Base-by-base conservation (phyloP, 2,329 filamentous ascomycete genomes). In the Emmonsia crescens region DNA sequence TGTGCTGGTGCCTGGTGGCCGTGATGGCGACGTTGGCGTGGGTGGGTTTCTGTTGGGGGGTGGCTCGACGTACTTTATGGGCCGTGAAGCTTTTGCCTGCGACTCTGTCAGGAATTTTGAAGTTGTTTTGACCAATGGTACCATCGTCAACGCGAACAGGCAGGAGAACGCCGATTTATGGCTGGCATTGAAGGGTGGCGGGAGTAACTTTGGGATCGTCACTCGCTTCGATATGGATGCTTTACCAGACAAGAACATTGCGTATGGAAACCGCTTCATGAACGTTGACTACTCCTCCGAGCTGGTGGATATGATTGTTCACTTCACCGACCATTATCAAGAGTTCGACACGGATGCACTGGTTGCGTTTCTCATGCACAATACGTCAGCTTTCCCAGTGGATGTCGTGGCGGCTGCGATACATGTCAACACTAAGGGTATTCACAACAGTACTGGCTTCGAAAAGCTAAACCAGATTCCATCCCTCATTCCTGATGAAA, bases 41-140 rank as follows among this genome's bases (percentile, higher is more conserved):
- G 72, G 69, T 0, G 75, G 74, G 5, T 66, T 75, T 1, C 67
- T 68, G 2, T 63, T 75, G 2, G 74, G 74, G 38, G 74, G 74
- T 56, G 56, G 56, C 24, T 44, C 38, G 33, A 16, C 56, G 21
- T 58, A 24, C 21, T 58, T 29, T n/a, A 46, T 38, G 19, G n/a
- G 33, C 27, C 21, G 19, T 27, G 16, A 24, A 27, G 56, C 33
- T 8, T 58, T 58, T 44, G 56, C 40, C n/a, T 24, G 21, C 6
- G 56, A 58, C 21, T 21, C 21, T 21, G 33, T 57, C 21, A 12
- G 21, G 10, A 59, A 59, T 36, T n/a, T 51, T 29, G 44, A 62
- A 57, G 29, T 62, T 4, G 69, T 74, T 16, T 68, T 72, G 1
- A 71, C 69, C 2, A 68, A 72, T 48, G 71, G 72, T 0, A 66